Conservation (phyloP, 257 asterid genomes). For the Plectranthus barbatus region DNA sequence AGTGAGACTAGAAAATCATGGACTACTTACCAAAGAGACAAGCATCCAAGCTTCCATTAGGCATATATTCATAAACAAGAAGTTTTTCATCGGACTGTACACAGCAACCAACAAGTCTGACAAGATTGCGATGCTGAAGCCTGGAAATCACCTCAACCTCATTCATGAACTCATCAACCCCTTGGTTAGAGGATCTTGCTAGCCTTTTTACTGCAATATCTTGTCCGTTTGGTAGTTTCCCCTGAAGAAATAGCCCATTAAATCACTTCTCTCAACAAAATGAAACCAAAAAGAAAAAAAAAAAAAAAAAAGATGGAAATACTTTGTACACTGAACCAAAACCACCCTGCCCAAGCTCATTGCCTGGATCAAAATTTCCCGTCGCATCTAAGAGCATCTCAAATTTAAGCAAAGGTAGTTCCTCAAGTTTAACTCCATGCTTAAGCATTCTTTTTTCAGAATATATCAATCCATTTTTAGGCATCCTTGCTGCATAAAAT, state of each 20-base stretch:
- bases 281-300: too few species aligned
- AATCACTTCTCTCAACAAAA: too few species aligned
- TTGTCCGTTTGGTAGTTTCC: constrained; percentile 26
- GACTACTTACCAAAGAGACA: constrained; percentile 23
- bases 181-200: constrained; percentile 30
- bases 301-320: neutral
- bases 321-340: constrained; percentile 20
- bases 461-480: neutral
- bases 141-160: constrained; percentile 36
- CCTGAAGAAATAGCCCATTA: too few species aligned
- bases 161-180: constrained; percentile 37
- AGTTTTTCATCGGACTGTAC: constrained; percentile 25
- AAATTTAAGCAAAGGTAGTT: constrained; percentile 10
- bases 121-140: constrained; percentile 37
- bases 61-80: constrained; percentile 37
- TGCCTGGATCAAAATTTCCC: neutral
- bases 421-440: constrained; percentile 15
- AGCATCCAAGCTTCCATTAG: constrained; percentile 34
- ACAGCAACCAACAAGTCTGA: constrained; percentile 34
- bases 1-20: neutral
- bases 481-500: neutral
- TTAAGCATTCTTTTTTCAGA: neutral
- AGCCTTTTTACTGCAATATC: constrained; percentile 42
- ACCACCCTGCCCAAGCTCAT: constrained; percentile 26
- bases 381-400: constrained; percentile 19